Base-by-base conservation (phyloP, 805 yeast species). In the Myxozyma geophila region DNA sequence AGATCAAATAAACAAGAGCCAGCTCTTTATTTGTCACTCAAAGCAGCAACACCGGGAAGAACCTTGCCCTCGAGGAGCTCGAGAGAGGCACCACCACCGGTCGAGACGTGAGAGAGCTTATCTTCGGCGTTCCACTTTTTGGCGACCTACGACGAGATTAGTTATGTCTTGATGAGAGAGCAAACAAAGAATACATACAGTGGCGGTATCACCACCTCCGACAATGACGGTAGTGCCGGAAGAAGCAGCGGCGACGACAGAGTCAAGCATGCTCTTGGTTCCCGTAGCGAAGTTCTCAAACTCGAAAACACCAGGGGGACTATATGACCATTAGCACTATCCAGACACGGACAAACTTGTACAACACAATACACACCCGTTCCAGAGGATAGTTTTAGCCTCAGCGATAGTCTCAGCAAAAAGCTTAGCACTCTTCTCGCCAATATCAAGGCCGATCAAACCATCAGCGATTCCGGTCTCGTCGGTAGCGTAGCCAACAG, bases 191-290 rank as follows among this genome's bases (percentile, higher is more conserved):
- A 41, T 13, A 54, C 60, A n/a, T 53, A 62, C 82, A 71, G 99
- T 95, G 73, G 99, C 99, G 74, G 99, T 95, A 82, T 95, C 99
- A 86, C 99, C 99, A 83, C 95, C 95, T 82, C 99, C 99, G 74
- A 88, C 87, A 75, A 95, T 90, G 81, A 93, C 96, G 70, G 93
- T 97, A 70, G 97, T 89, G 77, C 98, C 98, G 66, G 85, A 84
- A 78, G 85, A 87, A 74, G 92, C 90, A 70, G 96, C 88, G 77
- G 85, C 82, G 72, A 92, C 96, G 76, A 88, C 88, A 73, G 95
- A 96, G 69, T 87, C 96, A 74, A 93, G 87, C 80, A 93, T 81
- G 66, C 91, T 79, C 82, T 92, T 90, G 77, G 98, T 93, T 81
- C 98, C 98, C 66, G 80, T 80, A 72, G 97, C 88, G 78, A 95